These are phyloP conservation scores for Saccharata proteae DNA, from an alignment of 2,329 filamentous ascomycete species.

Conservation along the genomic window DNA sequence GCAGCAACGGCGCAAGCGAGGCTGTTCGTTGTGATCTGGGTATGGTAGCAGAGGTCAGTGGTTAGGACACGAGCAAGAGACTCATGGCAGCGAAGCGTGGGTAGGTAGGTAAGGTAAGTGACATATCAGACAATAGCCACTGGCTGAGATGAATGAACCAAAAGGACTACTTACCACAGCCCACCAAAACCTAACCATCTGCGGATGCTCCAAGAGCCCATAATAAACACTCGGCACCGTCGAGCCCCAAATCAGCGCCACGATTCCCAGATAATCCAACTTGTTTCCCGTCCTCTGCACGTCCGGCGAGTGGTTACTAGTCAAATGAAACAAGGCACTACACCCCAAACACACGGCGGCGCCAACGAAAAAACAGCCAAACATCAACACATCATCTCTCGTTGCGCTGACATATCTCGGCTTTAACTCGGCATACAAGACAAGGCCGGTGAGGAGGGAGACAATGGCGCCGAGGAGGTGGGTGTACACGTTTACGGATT, in stretches of 20 bases:
- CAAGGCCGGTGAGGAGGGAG: conserved; percentile 13
- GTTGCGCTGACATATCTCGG: conserved; percentile 23
- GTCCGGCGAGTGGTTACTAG: conserved; percentile 69
- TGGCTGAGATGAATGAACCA: not conserved
- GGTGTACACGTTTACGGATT: conserved; percentile 60
- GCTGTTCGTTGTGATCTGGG: conserved; percentile 70
- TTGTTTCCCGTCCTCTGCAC: conserved; percentile 82
- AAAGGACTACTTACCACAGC: conserved; percentile 47
- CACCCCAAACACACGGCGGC: conserved; percentile 34
- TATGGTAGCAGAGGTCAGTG: too few relatives aligned
- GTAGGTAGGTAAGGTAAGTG: too few relatives aligned
- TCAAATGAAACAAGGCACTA: conserved; percentile 63
- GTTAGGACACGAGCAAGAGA: not conserved
- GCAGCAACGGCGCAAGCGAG: conserved; percentile 65
- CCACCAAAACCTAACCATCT: conserved; percentile 60
- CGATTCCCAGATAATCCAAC: conserved; percentile 89
- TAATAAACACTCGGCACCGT: conserved; percentile 71
- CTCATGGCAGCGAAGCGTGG: not conserved
- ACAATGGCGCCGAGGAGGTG: conserved; percentile 39
- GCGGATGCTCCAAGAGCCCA: conserved; percentile 42
- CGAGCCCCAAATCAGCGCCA: conserved; percentile 79
- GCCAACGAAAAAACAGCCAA: conserved; percentile 27
- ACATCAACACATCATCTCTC: conserved; percentile 22
- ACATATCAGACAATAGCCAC: not conserved
- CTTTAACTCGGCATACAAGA: conserved; percentile 15